phyloP scores from a whole-genome alignment of 371 early-diverging fungal genomes.

The Syncephalastrum racemosum region DNA sequence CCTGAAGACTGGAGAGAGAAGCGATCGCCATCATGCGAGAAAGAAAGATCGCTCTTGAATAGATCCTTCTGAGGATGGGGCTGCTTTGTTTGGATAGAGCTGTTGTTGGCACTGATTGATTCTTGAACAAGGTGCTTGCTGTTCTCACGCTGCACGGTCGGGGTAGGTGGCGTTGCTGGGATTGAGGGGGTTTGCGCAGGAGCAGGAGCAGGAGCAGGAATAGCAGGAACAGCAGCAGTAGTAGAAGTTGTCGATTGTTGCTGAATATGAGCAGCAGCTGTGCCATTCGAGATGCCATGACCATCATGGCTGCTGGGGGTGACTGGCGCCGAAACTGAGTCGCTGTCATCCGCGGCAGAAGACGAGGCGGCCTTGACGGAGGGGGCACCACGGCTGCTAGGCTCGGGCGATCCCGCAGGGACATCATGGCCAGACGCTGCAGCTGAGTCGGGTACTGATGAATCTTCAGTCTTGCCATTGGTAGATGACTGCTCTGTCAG shows the following conservation, averaged over 20 bases:
- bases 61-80: not conserved
- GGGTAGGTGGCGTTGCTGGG: not conserved
- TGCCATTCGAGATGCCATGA: not conserved
- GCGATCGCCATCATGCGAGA: constrained; percentile 14
- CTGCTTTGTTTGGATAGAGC: constrained; percentile 5
- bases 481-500: constrained; percentile 1
- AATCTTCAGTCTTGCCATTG: not conserved
- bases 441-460: too few species aligned
- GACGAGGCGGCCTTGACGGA: too few species aligned
- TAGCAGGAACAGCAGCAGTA: constrained; percentile 1
- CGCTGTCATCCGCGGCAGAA: not conserved
- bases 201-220: not conserved
- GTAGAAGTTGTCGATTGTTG: not conserved
- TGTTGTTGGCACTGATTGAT: not conserved
- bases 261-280: constrained; percentile 2
- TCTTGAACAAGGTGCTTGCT: too few species aligned
- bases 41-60: constrained; percentile 7
- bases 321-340: not conserved
- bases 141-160: too few species aligned
- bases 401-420: too few species aligned
- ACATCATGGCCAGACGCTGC: too few species aligned
- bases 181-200: not conserved
- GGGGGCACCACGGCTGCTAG: too few species aligned
- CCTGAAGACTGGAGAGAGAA: constrained; percentile 10
- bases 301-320: constrained; percentile 3